These are phyloP conservation scores for Phytophthora litchii DNA, from an alignment of 352 stramenopile genomes.

Conservation along the genomic window DNA sequence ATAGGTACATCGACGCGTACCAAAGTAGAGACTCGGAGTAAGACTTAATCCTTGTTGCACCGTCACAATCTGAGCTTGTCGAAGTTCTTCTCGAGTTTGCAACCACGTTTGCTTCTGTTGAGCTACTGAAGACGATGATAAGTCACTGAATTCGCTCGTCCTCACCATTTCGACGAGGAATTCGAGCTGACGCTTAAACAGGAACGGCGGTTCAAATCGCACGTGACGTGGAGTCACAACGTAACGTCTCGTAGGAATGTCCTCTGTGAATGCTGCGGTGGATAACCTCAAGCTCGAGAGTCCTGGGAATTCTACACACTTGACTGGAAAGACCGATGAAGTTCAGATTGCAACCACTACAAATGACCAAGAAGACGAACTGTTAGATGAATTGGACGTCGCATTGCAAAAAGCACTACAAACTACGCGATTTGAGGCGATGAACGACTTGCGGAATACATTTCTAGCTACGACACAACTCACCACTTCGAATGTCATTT, in stretches of 20 bases:
- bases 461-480: constrained; percentile 60
- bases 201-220: constrained; percentile 24
- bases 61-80: constrained; percentile 60
- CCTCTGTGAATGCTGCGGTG: not conserved
- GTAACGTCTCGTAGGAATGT: constrained; percentile 27
- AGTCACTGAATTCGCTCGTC: constrained; percentile 4
- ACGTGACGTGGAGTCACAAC: constrained; percentile 11
- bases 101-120: constrained; percentile 56
- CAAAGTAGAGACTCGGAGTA: constrained; percentile 73
- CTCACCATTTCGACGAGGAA: constrained; percentile 24
- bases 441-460: constrained; percentile 45
- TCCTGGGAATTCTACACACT: too few relatives aligned
- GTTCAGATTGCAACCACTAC: not conserved
- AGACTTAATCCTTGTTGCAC: constrained; percentile 59
- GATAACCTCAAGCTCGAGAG: too few relatives aligned
- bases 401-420: constrained; percentile 39
- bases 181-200: constrained; percentile 27
- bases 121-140: constrained; percentile 2
- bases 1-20: constrained; percentile 72
- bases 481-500: constrained; percentile 69
- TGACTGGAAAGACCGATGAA: too few relatives aligned
- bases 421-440: constrained; percentile 42
- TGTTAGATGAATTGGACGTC: constrained; percentile 30
- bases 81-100: constrained; percentile 50
- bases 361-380: constrained; percentile 4